phyloP scores from a whole-genome alignment of 1,284 basidiomycete genomes.

The Megacollybia platyphylla region DNA sequence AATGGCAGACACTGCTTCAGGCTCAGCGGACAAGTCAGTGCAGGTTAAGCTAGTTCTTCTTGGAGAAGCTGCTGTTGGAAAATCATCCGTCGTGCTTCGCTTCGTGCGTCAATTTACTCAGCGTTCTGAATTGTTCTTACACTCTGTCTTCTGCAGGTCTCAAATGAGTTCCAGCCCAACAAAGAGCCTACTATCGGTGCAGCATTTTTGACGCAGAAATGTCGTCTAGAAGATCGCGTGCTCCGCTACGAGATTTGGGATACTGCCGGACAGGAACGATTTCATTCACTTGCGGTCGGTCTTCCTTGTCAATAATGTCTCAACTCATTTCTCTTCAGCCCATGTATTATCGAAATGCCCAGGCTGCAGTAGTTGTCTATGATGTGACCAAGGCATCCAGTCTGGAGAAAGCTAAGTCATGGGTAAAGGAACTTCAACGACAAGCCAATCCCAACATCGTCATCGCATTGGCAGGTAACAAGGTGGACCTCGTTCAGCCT shows the following conservation, averaged over 20 bases:
- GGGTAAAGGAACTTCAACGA: conserved; percentile 98
- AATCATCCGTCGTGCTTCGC: conserved; percentile 97
- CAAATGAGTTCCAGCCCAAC: conserved; percentile 92
- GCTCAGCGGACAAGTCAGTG: conserved; percentile 70
- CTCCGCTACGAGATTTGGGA: conserved; percentile 96
- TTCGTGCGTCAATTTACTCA: conserved; percentile 55
- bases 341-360: conserved; percentile 98
- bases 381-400: conserved; percentile 92
- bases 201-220: conserved; percentile 88
- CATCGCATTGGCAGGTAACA: conserved; percentile 93
- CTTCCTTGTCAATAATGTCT: conserved; percentile 4
- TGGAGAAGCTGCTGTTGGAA: conserved; percentile 97
- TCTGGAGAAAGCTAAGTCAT: conserved; percentile 98
- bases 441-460: conserved; percentile 99
- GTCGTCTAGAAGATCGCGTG: conserved; percentile 82
- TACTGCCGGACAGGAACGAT: conserved; percentile 90
- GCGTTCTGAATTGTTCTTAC: conserved; percentile 5
- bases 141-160: conserved; percentile 37
- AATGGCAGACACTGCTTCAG: conserved; percentile 64
- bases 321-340: conserved; percentile 34
- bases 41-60: conserved; percentile 86
- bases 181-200: conserved; percentile 98
- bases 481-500: conserved; percentile 83
- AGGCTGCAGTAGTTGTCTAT: conserved; percentile 97
- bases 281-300: conserved; percentile 81